Conservation (phyloP, 192 early-diverging fungal species). For the Cetraspora pellucida region DNA sequence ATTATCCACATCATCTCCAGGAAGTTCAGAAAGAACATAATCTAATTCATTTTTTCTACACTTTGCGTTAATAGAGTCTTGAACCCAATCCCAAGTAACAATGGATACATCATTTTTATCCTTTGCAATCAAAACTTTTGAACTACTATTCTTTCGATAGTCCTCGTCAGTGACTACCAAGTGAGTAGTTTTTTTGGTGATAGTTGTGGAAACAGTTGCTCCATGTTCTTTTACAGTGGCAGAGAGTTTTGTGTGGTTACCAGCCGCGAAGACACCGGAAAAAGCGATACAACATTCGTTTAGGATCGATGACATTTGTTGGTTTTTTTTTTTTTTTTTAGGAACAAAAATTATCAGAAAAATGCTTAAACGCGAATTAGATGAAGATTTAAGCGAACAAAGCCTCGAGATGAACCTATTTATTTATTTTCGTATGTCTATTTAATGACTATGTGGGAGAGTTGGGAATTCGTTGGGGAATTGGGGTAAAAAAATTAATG, state of each 20-base stretch:
- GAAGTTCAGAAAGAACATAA: slow-evolving; percentile 29
- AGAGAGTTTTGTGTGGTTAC: background rate
- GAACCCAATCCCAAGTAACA: slow-evolving; percentile 41
- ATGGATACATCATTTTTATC: slow-evolving; percentile 30
- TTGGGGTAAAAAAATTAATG: too few relatives aligned
- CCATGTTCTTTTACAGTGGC: slow-evolving; percentile 12
- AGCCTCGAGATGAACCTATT: too few relatives aligned
- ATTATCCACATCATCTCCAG: background rate
- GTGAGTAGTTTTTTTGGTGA: slow-evolving; percentile 44
- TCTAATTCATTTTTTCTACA: slow-evolving; percentile 28
- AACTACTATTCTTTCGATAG: slow-evolving; percentile 22
- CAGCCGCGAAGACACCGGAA: slow-evolving; percentile 7
- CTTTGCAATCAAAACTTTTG: slow-evolving; percentile 38
- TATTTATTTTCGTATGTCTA: too few relatives aligned
- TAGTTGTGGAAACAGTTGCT: slow-evolving; percentile 3
- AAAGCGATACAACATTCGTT: slow-evolving; percentile 18
- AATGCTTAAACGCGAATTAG: too few relatives aligned
- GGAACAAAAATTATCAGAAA: too few relatives aligned
- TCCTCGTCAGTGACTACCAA: slow-evolving; percentile 41
- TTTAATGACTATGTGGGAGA: too few relatives aligned
- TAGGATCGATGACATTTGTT: slow-evolving; percentile 15
- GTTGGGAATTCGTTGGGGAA: too few relatives aligned
- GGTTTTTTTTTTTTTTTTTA: too few relatives aligned
- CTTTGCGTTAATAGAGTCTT: slow-evolving; percentile 35
- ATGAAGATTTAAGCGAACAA: too few relatives aligned